Evolutionary conservation across 2,329 filamentous ascomycete species (phyloP), one percentile per base, ranked within the genome.

Genomic region (Aspergillus clavatus): DNA sequence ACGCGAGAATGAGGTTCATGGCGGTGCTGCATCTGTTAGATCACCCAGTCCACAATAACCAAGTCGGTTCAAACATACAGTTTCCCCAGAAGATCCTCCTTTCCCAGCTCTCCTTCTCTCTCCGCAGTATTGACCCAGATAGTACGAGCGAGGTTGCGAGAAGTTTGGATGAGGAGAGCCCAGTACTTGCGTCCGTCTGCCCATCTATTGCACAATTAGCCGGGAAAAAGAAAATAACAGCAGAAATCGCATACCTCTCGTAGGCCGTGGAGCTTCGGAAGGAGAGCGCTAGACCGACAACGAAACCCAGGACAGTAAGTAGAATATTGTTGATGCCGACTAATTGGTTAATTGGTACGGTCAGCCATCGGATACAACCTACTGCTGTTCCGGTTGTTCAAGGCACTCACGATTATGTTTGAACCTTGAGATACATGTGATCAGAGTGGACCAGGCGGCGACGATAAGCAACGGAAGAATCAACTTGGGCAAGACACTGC

Each of bases 101-200:
- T 88, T 16, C 76, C 75, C 2, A 72, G 43, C 37, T 79, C 72
- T 23, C 75, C 73, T 54, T 78, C 72, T 12, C 84, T 73, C 61
- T 87, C 85, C 3, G 69, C 59, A 6, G 79, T 75, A 57, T 95
- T 86, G 24, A 95, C 76, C 90, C 90, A 96, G 61, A 93, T 87
- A 7, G 87, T 75, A 18, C 90, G 82, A 3, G 79, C 74, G 39
- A 83, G 62, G 46, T 78, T 81, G 44, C 81, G 77, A 11, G 76
- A 74, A 3, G 74, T 71, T 22, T 81, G 71, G 31, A 74, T 72
- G 38, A 83, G 61, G 45, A 78, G 71, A 1, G 80, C 73, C 80
- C 81, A 84, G 56, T 75, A 80, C 55, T 79, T 80, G 28, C 82
- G 74, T 28, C 82, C 82, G 51, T 86, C 82, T 31, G 73, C 74